Percentiles rank a stretch among this genome's conserved stretches.
These are phyloP conservation scores for Microcyclosporella mali DNA, from an alignment of 2,329 filamentous ascomycete species.

Conservation along the genomic window DNA sequence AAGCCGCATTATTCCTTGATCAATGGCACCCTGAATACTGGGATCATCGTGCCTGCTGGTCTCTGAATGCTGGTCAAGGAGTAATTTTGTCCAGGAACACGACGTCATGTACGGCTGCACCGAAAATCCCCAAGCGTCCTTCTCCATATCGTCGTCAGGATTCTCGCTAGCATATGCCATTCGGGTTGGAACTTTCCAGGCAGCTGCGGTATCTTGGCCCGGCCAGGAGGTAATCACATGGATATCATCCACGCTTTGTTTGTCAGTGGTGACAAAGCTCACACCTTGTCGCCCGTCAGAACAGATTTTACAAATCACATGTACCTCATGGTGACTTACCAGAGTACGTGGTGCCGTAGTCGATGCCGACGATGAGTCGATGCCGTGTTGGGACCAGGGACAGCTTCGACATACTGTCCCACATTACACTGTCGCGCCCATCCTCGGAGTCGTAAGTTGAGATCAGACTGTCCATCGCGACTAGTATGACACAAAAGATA, in stretches of 20 bases:
- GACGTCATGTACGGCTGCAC: constrained; percentile 8
- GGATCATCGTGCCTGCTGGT: constrained; percentile 8
- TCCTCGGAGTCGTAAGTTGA: too few species aligned
- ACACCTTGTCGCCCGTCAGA: constrained; percentile 4
- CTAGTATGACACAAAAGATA: too few species aligned
- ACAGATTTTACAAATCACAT: background rate
- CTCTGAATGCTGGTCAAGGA: constrained; percentile 9
- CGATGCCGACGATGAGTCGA: constrained; percentile 12
- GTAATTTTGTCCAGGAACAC: constrained; percentile 16
- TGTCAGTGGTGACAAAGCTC: constrained; percentile 16
- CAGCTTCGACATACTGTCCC: too few species aligned
- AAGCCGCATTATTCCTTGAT: constrained; percentile 10
- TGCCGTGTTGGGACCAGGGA: constrained; percentile 1
- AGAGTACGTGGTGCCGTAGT: constrained; percentile 11
- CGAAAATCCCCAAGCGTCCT: constrained; percentile 10
- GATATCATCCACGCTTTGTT: constrained; percentile 12
- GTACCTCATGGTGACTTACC: constrained; percentile 1
- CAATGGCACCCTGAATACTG: constrained; percentile 9
- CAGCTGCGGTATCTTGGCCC: constrained; percentile 4
- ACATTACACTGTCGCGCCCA: too few species aligned
- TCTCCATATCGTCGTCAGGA: background rate
- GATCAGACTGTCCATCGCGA: too few species aligned
- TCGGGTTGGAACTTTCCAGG: constrained; percentile 13
- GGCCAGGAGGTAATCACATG: constrained; percentile 13
- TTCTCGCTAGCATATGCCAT: constrained; percentile 15